These are phyloP conservation scores for Kwoniella shandongensis DNA, from an alignment of 768 basidiomycete genomes.

Conservation along the genomic window DNA sequence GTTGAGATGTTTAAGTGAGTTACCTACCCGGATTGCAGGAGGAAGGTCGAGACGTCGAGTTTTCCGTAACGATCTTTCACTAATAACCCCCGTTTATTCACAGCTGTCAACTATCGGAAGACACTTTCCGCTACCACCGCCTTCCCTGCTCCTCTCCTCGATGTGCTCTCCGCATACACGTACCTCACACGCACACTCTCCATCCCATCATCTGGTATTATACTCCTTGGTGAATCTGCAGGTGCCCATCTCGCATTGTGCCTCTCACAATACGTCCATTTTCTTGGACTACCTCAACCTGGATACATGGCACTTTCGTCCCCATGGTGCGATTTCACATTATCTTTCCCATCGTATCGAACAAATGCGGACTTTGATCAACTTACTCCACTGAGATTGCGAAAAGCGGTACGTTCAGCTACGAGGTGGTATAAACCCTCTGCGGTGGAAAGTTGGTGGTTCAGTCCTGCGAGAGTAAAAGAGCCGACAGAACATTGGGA, in stretches of 20 bases:
- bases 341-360: conserved; percentile 16
- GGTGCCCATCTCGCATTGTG: conserved; percentile 67
- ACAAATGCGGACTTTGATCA: conserved; percentile 21
- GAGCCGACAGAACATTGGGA: conserved; percentile 17
- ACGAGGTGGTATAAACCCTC: conserved; percentile 14
- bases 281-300: conserved; percentile 26
- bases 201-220: conserved; percentile 64
- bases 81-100: conserved; percentile 54
- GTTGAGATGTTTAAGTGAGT: conserved; percentile 23
- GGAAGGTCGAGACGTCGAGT: too few species aligned
- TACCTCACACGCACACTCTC: conserved; percentile 63
- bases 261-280: conserved; percentile 46
- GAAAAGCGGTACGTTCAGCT: conserved; percentile 10
- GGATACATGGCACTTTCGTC: conserved; percentile 28
- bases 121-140: conserved; percentile 60
- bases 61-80: background rate
- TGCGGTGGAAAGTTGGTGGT: conserved; percentile 18
- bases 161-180: conserved; percentile 69
- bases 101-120: conserved; percentile 68
- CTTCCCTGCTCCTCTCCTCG: conserved; percentile 73
- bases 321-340: conserved; percentile 41
- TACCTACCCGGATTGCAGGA: too few species aligned
- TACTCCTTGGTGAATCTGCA: conserved; percentile 72
- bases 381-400: conserved; percentile 14
- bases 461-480: conserved; percentile 28